Conservation (phyloP, 352 stramenopile genomes). For the Halophytophthora polymorphica region DNA sequence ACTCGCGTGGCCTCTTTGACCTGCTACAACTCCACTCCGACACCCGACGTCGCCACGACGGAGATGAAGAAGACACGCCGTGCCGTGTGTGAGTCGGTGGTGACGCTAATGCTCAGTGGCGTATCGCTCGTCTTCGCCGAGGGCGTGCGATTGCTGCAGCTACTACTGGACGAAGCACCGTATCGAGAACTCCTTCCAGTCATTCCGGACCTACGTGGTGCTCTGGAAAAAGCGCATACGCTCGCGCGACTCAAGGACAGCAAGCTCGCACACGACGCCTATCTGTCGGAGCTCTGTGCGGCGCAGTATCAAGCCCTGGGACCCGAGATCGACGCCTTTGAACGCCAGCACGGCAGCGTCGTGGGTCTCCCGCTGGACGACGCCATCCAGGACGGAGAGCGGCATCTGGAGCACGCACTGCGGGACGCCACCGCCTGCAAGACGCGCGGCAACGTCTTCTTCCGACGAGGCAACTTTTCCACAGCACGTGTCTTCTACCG, state of each 20-base stretch:
- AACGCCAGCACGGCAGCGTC: conserved; percentile 48
- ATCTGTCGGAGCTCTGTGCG: conserved; percentile 39
- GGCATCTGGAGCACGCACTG: conserved; percentile 18
- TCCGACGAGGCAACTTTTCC: conserved; percentile 54
- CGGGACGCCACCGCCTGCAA: conserved; percentile 36
- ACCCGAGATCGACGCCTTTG: conserved; percentile 50
- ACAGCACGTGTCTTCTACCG: conserved; percentile 63
- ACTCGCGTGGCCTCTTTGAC: conserved; percentile 23
- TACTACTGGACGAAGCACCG: conserved; percentile 41
- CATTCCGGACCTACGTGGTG: conserved; percentile 53
- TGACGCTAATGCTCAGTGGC: conserved; percentile 53
- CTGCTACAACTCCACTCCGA: conserved; percentile 13
- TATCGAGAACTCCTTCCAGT: conserved; percentile 22
- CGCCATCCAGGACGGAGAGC: conserved; percentile 1
- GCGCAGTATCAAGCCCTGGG: conserved; percentile 36
- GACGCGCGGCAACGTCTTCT: conserved; percentile 54
- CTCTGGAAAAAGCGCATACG: conserved; percentile 44
- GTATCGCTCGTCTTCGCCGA: conserved; percentile 56
- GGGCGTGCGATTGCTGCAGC: conserved; percentile 52
- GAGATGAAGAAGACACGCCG: conserved; percentile 4
- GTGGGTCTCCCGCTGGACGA: conserved; percentile 41
- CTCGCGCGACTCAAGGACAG: conserved; percentile 32
- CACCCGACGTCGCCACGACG: not conserved
- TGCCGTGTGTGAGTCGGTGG: conserved; percentile 42
- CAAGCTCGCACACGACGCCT: conserved; percentile 38